Conservation (phyloP, 1,139 yeast genomes). For the Suhomyces ambrosiae region DNA sequence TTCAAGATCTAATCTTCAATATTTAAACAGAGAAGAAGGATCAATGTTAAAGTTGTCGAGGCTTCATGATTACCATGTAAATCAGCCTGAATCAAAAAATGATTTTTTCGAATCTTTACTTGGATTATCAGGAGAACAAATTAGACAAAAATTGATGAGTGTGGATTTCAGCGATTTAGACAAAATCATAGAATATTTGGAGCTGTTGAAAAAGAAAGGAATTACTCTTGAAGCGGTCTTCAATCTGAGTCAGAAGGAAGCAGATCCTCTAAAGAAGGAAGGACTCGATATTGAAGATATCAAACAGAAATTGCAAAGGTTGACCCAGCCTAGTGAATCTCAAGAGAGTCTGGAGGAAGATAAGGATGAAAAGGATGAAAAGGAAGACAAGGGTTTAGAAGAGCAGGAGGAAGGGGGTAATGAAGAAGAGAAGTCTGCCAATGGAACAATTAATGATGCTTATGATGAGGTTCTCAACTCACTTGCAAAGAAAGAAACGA, state of each 20-base stretch:
- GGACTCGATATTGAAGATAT: conserved; percentile 22
- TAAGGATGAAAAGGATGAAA: conserved; percentile 9
- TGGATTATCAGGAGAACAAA: conserved; percentile 52
- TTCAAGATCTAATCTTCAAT: conserved; percentile 39
- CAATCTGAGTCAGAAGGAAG: conserved; percentile 23
- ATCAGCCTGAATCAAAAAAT: conserved; percentile 15
- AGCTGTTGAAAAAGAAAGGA: conserved; percentile 52
- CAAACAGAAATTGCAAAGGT: conserved; percentile 20
- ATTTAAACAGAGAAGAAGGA: conserved; percentile 46
- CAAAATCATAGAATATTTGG: conserved; percentile 52
- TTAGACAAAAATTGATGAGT: conserved; percentile 50
- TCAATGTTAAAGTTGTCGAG: conserved; percentile 38
- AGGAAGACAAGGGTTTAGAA: too few species aligned
- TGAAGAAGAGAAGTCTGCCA: conserved; percentile 15
- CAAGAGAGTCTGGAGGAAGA: conserved; percentile 1
- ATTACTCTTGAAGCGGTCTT: conserved; percentile 55
- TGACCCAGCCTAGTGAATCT: conserved; percentile 8
- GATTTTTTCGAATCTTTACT: conserved; percentile 22
- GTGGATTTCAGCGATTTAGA: conserved; percentile 54
- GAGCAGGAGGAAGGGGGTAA: conserved; percentile 3
- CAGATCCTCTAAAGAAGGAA: conserved; percentile 13
- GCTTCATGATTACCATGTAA: conserved; percentile 30
- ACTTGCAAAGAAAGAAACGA: conserved; percentile 24
- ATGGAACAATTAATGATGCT: conserved; percentile 44
- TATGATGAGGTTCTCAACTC: conserved; percentile 54